phyloP scores from a whole-genome alignment of 23 red algal species.

The Gracilaria domingensis region DNA sequence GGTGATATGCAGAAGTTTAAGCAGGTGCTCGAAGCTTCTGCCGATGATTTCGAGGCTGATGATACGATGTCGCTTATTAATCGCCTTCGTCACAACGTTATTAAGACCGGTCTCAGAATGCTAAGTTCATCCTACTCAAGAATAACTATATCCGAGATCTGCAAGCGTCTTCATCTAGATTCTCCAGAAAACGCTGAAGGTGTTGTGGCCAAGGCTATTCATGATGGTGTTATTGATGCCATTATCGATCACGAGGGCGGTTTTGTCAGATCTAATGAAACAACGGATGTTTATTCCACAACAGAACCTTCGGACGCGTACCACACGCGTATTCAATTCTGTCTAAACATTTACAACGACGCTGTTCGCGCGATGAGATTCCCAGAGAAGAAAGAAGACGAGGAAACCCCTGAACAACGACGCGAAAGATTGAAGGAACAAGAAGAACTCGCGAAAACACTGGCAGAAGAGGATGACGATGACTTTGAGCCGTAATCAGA shows the following conservation, averaged over 20 bases:
- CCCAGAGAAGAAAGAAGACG: conserved; percentile 85
- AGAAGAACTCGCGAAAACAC: conserved; percentile 90
- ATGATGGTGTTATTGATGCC: conserved; percentile 96
- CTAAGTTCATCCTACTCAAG: conserved; percentile 91
- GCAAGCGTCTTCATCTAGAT: conserved; percentile 79
- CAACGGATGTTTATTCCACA: conserved; percentile 83
- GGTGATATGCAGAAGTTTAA: conserved; percentile 90
- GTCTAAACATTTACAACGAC: conserved; percentile 96
- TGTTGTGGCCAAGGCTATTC: conserved; percentile 97
- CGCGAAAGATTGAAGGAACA: conserved; percentile 92
- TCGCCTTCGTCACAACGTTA: conserved; percentile 98
- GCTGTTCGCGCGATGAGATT: conserved; percentile 98
- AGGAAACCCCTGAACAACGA: conserved; percentile 82
- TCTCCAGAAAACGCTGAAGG: conserved; percentile 77
- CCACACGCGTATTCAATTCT: conserved; percentile 96
- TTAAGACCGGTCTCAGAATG: conserved; percentile 94
- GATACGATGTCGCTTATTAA: conserved; percentile 80
- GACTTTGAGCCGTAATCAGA: conserved; percentile 74
- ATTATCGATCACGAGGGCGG: conserved; percentile 85
- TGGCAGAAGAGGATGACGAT: conserved; percentile 92
- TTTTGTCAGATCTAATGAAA: conserved; percentile 80
- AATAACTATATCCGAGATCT: conserved; percentile 88
- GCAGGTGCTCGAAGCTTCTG: conserved; percentile 67
- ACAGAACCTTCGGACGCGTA: conserved; percentile 85
- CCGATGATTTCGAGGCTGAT: conserved; percentile 82